phyloP scores from a whole-genome alignment of 129 eudicot genomes.

The Sambucus nigra region DNA sequence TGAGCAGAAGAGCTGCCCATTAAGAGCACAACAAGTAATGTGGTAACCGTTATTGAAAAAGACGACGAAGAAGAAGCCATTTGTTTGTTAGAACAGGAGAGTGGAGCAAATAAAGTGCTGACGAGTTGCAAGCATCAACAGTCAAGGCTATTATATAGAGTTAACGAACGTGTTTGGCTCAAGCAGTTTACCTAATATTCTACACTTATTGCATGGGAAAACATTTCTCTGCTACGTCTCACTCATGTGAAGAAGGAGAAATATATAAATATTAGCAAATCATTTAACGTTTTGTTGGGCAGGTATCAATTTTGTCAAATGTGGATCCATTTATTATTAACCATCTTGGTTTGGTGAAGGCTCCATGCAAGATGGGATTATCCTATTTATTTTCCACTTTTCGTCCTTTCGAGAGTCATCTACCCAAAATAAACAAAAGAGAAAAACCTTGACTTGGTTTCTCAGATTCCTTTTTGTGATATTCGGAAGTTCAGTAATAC shows the following conservation, averaged over 20 bases:
- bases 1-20: constrained; percentile 31
- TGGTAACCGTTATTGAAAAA: background rate
- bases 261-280: too few relatives aligned
- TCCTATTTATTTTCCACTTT: too few relatives aligned
- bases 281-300: background rate
- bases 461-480: too few relatives aligned
- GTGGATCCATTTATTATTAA: background rate
- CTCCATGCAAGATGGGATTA: too few relatives aligned
- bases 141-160: constrained; percentile 10
- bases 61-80: constrained; percentile 18
- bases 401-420: too few relatives aligned
- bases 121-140: background rate
- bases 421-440: too few relatives aligned
- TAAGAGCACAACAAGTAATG: constrained; percentile 16
- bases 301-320: background rate
- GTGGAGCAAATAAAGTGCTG: background rate
- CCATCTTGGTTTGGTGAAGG: background rate
- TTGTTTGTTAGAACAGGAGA: background rate
- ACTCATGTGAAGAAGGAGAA: too few relatives aligned
- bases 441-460: too few relatives aligned
- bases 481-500: too few relatives aligned
- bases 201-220: constrained; percentile 8
- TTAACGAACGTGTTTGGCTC: background rate
- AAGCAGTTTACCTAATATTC: constrained; percentile 23
- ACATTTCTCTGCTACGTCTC: too few relatives aligned